Evolutionary conservation across 176 grass and related monocot genomes (phyloP).

Genomic region (Alopecurus myosuroides): DNA sequence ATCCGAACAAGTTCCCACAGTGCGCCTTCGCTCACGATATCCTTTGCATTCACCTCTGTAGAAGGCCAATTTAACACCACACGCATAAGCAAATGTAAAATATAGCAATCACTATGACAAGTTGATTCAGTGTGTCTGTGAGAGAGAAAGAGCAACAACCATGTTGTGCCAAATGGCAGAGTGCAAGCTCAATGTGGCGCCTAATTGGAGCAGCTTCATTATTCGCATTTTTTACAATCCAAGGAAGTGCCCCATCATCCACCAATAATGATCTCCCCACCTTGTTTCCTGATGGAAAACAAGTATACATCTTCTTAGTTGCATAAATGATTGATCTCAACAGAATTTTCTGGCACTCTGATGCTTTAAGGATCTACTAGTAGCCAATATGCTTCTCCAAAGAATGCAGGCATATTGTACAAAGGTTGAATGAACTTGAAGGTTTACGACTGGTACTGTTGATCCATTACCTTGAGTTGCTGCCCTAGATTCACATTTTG

Average conservation of each 20-base stretch:
- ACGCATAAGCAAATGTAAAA: background rate
- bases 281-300: conserved; percentile 61
- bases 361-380: background rate
- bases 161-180: conserved; percentile 98
- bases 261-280: conserved; percentile 82
- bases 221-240: conserved; percentile 97
- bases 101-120: background rate
- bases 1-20: conserved; percentile 98
- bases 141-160: conserved; percentile 31
- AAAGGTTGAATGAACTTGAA: background rate
- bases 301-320: conserved; percentile 18
- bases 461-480: conserved; percentile 77
- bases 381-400: background rate
- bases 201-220: conserved; percentile 96
- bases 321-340: background rate
- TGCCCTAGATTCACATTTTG: conserved; percentile 95
- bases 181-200: conserved; percentile 89
- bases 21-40: conserved; percentile 79
- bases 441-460: background rate
- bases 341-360: background rate
- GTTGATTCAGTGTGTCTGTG: background rate
- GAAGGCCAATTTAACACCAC: conserved; percentile 11
- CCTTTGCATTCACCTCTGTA: conserved; percentile 87
- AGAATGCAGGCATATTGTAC: background rate
- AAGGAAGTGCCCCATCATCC: conserved; percentile 88